Evolutionary conservation across 495 filamentous ascomycete genomes (phyloP), one percentile per base, ranked within the genome.

Genomic region (Hamigera avellanea): DNA sequence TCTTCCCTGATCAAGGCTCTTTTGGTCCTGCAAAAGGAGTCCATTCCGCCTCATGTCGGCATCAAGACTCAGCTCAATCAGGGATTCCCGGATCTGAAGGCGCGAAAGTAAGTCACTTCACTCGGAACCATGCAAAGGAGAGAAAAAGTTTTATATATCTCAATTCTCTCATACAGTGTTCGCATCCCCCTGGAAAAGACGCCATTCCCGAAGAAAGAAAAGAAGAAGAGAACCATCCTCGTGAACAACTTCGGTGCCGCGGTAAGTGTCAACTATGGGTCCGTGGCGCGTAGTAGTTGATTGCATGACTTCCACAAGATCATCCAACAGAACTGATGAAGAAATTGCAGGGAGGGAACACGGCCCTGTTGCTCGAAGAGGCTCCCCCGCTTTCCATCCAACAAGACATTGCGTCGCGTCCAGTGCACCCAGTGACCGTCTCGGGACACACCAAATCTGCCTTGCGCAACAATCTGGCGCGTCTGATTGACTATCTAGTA

Each of bases 31-130:
- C 43, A 53, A 10, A 45, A 59, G 18, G 42, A 52, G 14, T 31
- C 30, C 0, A 61, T 67, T 19, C 60, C 60, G 7, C 58, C 56
- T 0, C 60, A 65, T 35, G 23, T 48, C 3, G 62, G 61, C 13
- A 61, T 70, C 37, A 70, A 71, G 45, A 61, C 42, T 2, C 53
- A 43, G 15, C 57, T 72, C 19, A 69, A 71, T 32, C 48, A 38
- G 0, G 37, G 21, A 6, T 49, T 54, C 17, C 46, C 52, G 6
- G 38, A 57, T 19, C 37, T 63, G 6, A 42, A 49, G 1, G 26
- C 40, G 32, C 36, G 52, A 2, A 57, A 57, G n/a, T n/a, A n/a
- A n/a, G n/a, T n/a, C n/a, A n/a, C n/a, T n/a, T n/a, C n/a, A n/a
- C n/a, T n/a, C n/a, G n/a, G n/a, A n/a, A n/a, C n/a, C n/a, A n/a